Evolutionary conservation across 805 yeast genomes (phyloP).

Genomic region (Lachancea kluyveri): DNA sequence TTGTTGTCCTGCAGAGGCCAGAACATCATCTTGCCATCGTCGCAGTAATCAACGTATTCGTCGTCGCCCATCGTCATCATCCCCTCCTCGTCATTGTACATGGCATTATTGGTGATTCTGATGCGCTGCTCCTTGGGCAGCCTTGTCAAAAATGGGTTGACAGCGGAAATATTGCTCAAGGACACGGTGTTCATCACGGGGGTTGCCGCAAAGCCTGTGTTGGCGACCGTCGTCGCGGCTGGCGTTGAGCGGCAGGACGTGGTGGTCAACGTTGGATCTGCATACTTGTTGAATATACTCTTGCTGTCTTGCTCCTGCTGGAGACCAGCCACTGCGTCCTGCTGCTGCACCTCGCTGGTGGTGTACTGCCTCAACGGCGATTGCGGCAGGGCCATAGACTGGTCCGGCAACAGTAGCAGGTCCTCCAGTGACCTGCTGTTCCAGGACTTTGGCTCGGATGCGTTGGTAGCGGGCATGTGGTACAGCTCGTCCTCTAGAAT

Average conservation of each 20-base stretch:
- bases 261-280: conserved; percentile 31
- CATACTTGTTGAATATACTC: conserved; percentile 29
- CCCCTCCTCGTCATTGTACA: conserved; percentile 8
- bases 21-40: conserved; percentile 14
- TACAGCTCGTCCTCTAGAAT: conserved; percentile 30
- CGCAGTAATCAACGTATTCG: conserved; percentile 11
- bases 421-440: conserved; percentile 8
- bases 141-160: conserved; percentile 13
- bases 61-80: conserved; percentile 13
- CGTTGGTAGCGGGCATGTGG: conserved; percentile 13
- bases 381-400: too few relatives aligned
- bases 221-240: conserved; percentile 1
- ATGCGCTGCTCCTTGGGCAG: conserved; percentile 6
- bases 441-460: conserved; percentile 7
- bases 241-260: conserved; percentile 15
- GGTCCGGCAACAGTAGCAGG: conserved; percentile 3
- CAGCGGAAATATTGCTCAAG: conserved; percentile 19
- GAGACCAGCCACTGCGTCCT: neutral
- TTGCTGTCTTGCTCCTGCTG: conserved; percentile 2
- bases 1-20: conserved; percentile 25
- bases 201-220: conserved; percentile 3
- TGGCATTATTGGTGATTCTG: conserved; percentile 6
- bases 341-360: too few relatives aligned
- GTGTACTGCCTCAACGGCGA: too few relatives aligned
- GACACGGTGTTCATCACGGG: conserved; percentile 25